Base-by-base conservation (phyloP, 768 basidiomycete genomes). In the Vishniacozyma victoriae region DNA sequence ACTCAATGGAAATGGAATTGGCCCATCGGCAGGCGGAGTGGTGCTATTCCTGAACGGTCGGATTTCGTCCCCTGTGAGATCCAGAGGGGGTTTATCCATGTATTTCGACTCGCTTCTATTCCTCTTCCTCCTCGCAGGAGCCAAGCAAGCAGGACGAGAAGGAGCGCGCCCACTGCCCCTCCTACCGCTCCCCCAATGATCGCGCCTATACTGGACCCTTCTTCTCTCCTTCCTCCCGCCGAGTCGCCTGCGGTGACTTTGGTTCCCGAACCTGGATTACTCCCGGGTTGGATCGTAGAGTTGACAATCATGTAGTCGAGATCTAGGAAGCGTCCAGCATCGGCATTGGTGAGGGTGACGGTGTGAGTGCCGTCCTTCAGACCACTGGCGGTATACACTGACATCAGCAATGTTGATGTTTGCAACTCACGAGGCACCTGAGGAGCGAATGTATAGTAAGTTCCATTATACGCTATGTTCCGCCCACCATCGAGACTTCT, bases 21-120 rank as follows among this genome's bases (percentile, higher is more conserved):
- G 13, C 4, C 41, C 29, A 23, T 43, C 9, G 18, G 35, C 20
- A 33, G 39, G 39, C 5, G 35, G 39, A 26, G 33, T 33, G 23
- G 35, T 25, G 3, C 12, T 6, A 19, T 55, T 29, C 24, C 27
- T 15, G 36, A 35, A 57, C 3, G 55, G 55, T 33, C 50, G 48
- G n/a, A 57, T 42, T 40, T 57, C 55, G 18, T 44, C 55, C 3
- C 55, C 55, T 7, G 33, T 44, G 18, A 52, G 18, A 24, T 52
- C 51, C 27, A 57, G 39, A 4, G 39, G 48, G 20, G 16, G 24
- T 35, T 39, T 27, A 22, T 31, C 26, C 5, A 18, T 20, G 24
- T 51, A 51, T 0, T 20, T 31, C 20, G 41, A 41, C 4, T 25
- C 49, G 15, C 41, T 37, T n/a, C 36, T 25, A 23, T 45, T 49